Evolutionary conservation across 805 yeast genomes (phyloP).

Genomic region (Jamesozyma piceae): DNA sequence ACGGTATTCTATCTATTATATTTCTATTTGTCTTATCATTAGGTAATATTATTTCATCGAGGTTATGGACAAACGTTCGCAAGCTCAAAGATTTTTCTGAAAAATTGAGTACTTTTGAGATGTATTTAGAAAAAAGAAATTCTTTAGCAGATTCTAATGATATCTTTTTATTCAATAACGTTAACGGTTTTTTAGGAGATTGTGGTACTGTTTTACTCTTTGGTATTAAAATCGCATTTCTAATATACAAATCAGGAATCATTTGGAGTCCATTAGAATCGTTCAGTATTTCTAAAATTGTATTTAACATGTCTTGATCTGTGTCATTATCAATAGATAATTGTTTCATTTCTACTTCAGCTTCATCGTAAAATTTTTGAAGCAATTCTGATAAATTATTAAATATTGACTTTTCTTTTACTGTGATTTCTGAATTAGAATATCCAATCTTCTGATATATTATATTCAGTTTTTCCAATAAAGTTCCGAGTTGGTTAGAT

Average conservation of each 20-base stretch:
- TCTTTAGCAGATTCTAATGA: constrained; percentile 26
- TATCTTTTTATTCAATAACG: constrained; percentile 29
- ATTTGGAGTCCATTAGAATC: constrained; percentile 34
- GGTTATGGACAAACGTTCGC: constrained; percentile 8
- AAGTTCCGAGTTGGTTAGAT: constrained; percentile 24
- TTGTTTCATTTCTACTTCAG: constrained; percentile 31
- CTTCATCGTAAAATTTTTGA: constrained; percentile 32
- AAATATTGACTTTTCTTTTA: constrained; percentile 43
- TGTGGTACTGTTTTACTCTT: constrained; percentile 18
- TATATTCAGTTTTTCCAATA: constrained; percentile 35
- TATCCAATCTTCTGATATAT: constrained; percentile 49
- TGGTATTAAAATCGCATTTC: constrained; percentile 29
- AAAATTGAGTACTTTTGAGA: constrained; percentile 22
- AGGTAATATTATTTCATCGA: constrained; percentile 5
- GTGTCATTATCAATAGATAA: constrained; percentile 25
- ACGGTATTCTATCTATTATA: constrained; percentile 14
- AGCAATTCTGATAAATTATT: constrained; percentile 42
- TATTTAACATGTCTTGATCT: constrained; percentile 23
- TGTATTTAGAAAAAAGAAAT: constrained; percentile 27
- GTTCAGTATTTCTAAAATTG: constrained; percentile 26
- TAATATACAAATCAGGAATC: constrained; percentile 34
- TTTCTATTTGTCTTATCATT: constrained; percentile 1
- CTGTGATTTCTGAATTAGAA: constrained; percentile 39
- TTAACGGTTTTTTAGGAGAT: constrained; percentile 30
- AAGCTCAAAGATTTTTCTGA: constrained; percentile 16